Evolutionary conservation across 1,284 basidiomycete genomes (phyloP), one percentile per base, ranked within the genome.

Genomic region (Ustilago hordei): DNA sequence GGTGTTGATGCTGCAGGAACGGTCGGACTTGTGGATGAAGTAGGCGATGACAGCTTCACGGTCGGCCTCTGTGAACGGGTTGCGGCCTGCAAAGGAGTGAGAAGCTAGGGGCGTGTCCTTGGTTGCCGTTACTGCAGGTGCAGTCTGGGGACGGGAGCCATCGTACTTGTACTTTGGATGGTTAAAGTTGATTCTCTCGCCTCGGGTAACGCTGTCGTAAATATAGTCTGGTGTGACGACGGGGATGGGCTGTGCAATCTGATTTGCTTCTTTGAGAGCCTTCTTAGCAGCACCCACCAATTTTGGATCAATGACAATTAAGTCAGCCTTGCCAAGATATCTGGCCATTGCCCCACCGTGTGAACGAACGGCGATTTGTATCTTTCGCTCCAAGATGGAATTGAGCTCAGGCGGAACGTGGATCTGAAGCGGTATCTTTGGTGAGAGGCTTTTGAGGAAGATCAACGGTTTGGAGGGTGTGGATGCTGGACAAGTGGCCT

Each of bases 1-100:
- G 8, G 66, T 59, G 38, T 77, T 79, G 52, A 81, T 63, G 52
- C 78, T 82, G 67, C 73, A 81, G 17, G 57, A 36, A 4, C 69
- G 55, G 38, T 62, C 56, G 13, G 43, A 41, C 38, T 60, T 65
- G 35, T 63, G 56, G 55, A 68, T 57, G 36, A 82, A 73, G 50
- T 79, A 68, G 2, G 55, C 55, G 32, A 79, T 45, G 45, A 82
- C 76, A 19, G 60, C 59, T 39, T 65, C 48, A 13, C 72, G 61
- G 38, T 78, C 76, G 39, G 15, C 32, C 4, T 68, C 72, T 7
- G 68, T 69, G 64, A 61, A 78, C 2, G 76, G 56, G 12, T 69
- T 75, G 55, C 76, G 72, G 23, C 76, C 66, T 38, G 61, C 68
- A 19, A 53, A 38, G 2, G 54, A 43, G 23, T 57, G 63, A 41